Evolutionary conservation across 306 rosid genomes (phyloP).

Genomic region (Leucaena leucocephala): DNA sequence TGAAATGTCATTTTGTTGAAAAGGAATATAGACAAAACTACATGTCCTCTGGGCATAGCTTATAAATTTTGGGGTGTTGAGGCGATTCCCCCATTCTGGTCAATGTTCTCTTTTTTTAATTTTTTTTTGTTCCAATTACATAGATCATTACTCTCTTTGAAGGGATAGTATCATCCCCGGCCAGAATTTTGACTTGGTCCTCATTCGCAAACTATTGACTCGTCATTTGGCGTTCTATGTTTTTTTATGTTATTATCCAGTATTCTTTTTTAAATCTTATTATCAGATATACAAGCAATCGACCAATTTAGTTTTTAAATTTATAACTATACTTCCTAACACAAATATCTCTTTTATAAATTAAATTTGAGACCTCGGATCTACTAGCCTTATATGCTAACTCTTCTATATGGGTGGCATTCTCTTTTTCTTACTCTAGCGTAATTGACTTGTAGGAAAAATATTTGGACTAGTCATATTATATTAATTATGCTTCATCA

Average conservation of each 20-base stretch:
- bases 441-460: background rate
- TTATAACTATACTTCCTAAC: no score
- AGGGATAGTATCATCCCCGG: conserved; percentile 18
- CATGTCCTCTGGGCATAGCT: conserved; percentile 20
- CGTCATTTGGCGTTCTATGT: background rate
- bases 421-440: background rate
- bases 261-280: no score
- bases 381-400: background rate
- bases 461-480: background rate
- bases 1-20: background rate
- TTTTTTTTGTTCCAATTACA: background rate
- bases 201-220: background rate
- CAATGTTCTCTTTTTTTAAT: background rate
- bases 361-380: no score
- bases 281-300: no score
- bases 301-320: no score
- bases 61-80: conserved; percentile 41
- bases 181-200: background rate
- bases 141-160: background rate
- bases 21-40: conserved; percentile 26
- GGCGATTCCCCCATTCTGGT: conserved; percentile 1
- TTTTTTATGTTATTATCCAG: no score
- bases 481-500: background rate
- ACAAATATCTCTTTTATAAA: no score
- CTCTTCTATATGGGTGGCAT: no score